Base-by-base conservation (phyloP, 108 stramenopile species). In the Skeletonema menzelii region DNA sequence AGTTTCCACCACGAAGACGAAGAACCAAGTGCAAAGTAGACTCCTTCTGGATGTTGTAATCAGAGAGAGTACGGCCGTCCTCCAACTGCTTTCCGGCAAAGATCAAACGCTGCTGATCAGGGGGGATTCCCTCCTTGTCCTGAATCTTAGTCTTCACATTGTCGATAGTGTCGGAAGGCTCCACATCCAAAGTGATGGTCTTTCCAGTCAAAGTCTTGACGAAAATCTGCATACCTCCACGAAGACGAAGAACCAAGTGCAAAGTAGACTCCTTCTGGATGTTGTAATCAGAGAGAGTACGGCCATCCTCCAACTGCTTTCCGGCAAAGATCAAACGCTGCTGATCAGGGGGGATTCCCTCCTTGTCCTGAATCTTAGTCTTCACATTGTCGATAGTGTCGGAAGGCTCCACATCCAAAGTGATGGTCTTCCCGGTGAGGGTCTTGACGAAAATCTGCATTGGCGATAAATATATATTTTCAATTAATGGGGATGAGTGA, bases 311-410 rank as follows among this genome's bases (percentile, higher is more conserved):
- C 34, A 97, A 82, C 69, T 91, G 94, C 91, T 95, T 89, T 77
- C 92, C 96, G 55, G 92, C 94, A 73, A 96, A 92, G 70, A 96
- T 91, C 59, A 96, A 63, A 63, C 93, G 87, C 77, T 95, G 93
- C 67, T 94, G 95, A 81, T 94, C 91, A 32, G 95, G 91, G 27
- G 95, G 95, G 73, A 96, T 96, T 56, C 94, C 95, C 83, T 95
- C 95, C 91, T 91, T 89, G 84, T 95, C 93, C 79, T 96, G 93
- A 69, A 96, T 94, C 87, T 90, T 94, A 56, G 87, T 81, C 89
- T 96, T 95, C 70, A 96, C 92, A 58, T 93, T 92, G 59, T 92
- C 93, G 74, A 96, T 93, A 20, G 85, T 88, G 83, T 88, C 88
- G 4, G 82, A 84, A 49, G 87, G 78, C 89, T 96, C 93, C 70